Evolutionary conservation across 768 basidiomycete genomes (phyloP), one percentile per base, ranked within the genome.

Genomic region (Kwoniella sp.): DNA sequence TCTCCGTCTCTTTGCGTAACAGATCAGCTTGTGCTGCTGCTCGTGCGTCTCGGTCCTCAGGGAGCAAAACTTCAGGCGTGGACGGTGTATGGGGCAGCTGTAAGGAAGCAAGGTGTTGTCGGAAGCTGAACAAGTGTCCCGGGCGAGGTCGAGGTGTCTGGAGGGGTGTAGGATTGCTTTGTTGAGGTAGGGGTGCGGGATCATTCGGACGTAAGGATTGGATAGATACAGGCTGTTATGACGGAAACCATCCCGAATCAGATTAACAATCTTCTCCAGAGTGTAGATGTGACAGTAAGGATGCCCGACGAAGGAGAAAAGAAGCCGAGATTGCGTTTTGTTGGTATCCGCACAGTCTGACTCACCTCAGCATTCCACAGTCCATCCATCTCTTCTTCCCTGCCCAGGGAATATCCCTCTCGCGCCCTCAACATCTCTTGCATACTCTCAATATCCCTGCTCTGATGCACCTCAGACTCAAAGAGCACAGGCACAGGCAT

Each of bases 401-500:
- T 44, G 40, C 10, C 40, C 8, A 10, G 7, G 7, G 8, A 6
- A 19, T 44, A 44, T 4, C 40, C 40, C 40, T 44, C 40, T 3
- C 40, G 40, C 17, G 17, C 40, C 17, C 40, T 9, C 40, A 44
- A 3, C 40, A 6, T 44, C 40, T 44, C 40, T 19, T 44, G 40
- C 17, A 44, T 15, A 19, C 40, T 44, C 40, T 44, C 40, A 6
- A 44, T 9, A 44, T 44, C 40, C 17, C 40, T 9, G 17, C 40
- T 44, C 40, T 44, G 40, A 19, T 44, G 65, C 60, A 69, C 67
- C 46, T 57, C 56, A 21, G 30, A 48, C 47, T 76, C 74, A 21
- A 54, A 64, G 46, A 76, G 30, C 21, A 40, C 57, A 3, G 74
- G 74, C 25, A 70, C 58, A 36, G 51, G 55, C 24, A 59, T 53